Conservation (phyloP, 1,284 basidiomycete genomes). For the Entoloma clypeatum region DNA sequence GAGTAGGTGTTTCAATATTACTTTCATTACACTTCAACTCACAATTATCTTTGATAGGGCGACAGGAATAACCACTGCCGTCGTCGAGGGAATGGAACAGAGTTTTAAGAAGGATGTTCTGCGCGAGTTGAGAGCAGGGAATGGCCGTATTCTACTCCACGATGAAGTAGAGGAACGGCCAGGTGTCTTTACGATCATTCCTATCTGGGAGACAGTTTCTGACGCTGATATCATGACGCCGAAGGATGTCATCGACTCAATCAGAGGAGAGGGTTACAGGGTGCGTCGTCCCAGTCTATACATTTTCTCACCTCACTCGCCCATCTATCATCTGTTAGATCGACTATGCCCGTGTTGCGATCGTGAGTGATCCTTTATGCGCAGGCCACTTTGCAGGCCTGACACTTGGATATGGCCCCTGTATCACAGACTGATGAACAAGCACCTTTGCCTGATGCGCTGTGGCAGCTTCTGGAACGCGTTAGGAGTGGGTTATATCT, state of each 20-base stretch:
- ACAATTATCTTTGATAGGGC: slow-evolving; percentile 49
- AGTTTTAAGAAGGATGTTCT: slow-evolving; percentile 90
- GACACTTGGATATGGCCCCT: too few relatives aligned
- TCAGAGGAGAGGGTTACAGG: slow-evolving; percentile 75
- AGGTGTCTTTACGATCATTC: slow-evolving; percentile 85
- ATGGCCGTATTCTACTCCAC: slow-evolving; percentile 86
- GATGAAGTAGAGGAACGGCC: slow-evolving; percentile 95
- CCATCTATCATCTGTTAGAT: slow-evolving; percentile 48
- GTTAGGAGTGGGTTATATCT: slow-evolving; percentile 61
- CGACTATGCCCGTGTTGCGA: slow-evolving; percentile 84
- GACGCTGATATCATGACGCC: slow-evolving; percentile 94
- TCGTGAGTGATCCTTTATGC: slow-evolving; percentile 53
- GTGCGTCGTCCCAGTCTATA: slow-evolving; percentile 34
- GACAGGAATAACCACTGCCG: slow-evolving; percentile 89
- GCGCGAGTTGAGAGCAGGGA: slow-evolving; percentile 68
- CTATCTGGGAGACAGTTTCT: slow-evolving; percentile 83
- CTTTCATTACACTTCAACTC: background rate
- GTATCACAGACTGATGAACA: slow-evolving; percentile 89
- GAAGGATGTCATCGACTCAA: slow-evolving; percentile 75
- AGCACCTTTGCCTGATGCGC: slow-evolving; percentile 84
- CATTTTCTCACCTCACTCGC: slow-evolving; percentile 1
- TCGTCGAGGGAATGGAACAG: slow-evolving; percentile 93
- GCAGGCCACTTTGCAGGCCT: too few relatives aligned
- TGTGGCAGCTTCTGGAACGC: slow-evolving; percentile 75
- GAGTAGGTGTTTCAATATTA: slow-evolving; percentile 62